Base-by-base conservation (phyloP, 2,329 filamentous ascomycete species). In the Coniosporium tulheliwenetii region DNA sequence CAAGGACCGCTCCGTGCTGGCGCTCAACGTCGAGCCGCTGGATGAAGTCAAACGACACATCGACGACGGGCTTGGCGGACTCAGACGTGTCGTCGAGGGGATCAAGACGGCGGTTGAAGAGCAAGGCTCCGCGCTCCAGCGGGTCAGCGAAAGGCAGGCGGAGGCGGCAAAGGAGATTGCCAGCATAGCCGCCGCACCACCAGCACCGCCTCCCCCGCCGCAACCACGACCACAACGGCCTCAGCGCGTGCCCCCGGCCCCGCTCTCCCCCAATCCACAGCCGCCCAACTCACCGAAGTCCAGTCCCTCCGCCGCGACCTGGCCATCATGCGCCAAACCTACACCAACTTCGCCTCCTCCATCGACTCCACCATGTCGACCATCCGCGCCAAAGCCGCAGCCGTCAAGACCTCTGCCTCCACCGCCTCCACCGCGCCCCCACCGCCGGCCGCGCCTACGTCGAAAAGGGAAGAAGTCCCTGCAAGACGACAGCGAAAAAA, bases 31-130 rank as follows among this genome's bases (percentile, higher is more conserved):
- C 1, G 91, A 98, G 55, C 75, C 81, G 12, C 71, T 98, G 4
- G 91, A 98, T 56, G 91, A 98, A 60, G 87, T 98, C 32, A 96
- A 96, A 63, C 79, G 79, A 38, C 91, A 96, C 55, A 86, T 98
- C 48, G 91, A 98, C 47, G 89, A 98, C 48, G 85, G 87, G 35
- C 70, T 98, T 39, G 79, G 80, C 8, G 77, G 80, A 5, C 67
- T 98, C 39, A 84, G 80, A 48, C 75, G 77, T 42, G 73, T 94
- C 29, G 78, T 98, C n/a, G 82, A 93, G 50, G 79, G 84, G 42
- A 77, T 98, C 43, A 85, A 82, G 58, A 81, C 82, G 40, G 80
- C 83, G 36, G 71, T 98, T 8, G 81, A 86, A 43, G 82, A 86
- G 37, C 91, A 96, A 53, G 77, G 84, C 38, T 73, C 75, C 2